Percentiles rank a stretch among this genome's conserved stretches.
These are phyloP conservation scores for Colletotrichum zoysiae DNA, from an alignment of 2,329 filamentous ascomycete species.

Conservation along the genomic window DNA sequence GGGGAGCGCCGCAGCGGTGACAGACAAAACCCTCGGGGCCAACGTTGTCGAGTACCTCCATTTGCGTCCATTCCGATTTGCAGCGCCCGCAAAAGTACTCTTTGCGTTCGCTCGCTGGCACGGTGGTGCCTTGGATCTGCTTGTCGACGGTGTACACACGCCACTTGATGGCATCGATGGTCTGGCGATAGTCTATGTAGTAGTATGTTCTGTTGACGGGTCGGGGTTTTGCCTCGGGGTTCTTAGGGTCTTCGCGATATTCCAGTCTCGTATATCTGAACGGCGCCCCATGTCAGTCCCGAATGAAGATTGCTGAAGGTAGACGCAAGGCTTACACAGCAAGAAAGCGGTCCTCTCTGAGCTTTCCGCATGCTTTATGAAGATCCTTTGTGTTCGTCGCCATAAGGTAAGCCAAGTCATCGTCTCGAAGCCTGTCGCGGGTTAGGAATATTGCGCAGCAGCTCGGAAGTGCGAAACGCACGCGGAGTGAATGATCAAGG, in stretches of 20 bases:
- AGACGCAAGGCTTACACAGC: slow-evolving; percentile 71
- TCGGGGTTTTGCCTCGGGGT: slow-evolving; percentile 78
- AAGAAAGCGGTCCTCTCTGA: slow-evolving; percentile 89
- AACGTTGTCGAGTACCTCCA: slow-evolving; percentile 87
- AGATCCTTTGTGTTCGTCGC: slow-evolving; percentile 92
- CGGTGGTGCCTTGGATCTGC: slow-evolving; percentile 85
- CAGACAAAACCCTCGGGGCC: slow-evolving; percentile 83
- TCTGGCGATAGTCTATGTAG: slow-evolving; percentile 94
- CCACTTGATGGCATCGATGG: slow-evolving; percentile 97
- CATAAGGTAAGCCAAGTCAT: slow-evolving; percentile 88
- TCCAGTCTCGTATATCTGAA: slow-evolving; percentile 40
- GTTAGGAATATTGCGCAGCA: not conserved
- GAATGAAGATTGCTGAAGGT: not conserved
- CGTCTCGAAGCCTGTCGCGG: slow-evolving; percentile 85
- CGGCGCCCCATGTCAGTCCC: slow-evolving; percentile 11
- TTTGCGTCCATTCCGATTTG: slow-evolving; percentile 86
- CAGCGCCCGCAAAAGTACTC: slow-evolving; percentile 90
- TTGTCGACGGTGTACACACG: slow-evolving; percentile 90
- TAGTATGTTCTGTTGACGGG: slow-evolving; percentile 93
- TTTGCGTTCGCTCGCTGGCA: slow-evolving; percentile 87
- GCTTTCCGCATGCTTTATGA: slow-evolving; percentile 86
- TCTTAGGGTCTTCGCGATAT: slow-evolving; percentile 42
- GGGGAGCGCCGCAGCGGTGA: slow-evolving; percentile 77
- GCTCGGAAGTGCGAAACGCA: slow-evolving; percentile 59
- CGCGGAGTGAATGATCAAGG: slow-evolving; percentile 84